Evolutionary conservation across 179 eudicot genomes (phyloP).

Genomic region (Gypsophila paniculata): DNA sequence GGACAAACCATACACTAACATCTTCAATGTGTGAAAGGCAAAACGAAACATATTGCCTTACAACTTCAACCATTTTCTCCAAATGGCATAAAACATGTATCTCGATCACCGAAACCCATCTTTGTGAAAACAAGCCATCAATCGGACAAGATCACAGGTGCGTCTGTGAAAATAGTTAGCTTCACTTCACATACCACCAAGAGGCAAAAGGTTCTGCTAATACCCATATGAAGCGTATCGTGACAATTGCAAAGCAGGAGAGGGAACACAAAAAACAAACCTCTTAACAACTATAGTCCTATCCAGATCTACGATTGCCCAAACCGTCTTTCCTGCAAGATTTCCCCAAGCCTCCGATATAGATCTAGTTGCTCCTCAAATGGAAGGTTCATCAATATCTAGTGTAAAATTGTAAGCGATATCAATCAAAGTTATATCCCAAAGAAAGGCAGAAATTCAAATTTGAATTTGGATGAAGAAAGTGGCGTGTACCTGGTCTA

Average conservation of each 20-base stretch:
- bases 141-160: background rate
- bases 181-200: slow-evolving; percentile 10
- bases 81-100: background rate
- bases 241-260: slow-evolving; percentile 1
- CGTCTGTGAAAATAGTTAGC: background rate
- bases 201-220: background rate
- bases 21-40: too few species aligned
- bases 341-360: slow-evolving; percentile 62
- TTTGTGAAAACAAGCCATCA: background rate
- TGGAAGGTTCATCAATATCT: slow-evolving; percentile 72
- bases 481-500: slow-evolving; percentile 65
- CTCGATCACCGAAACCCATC: background rate
- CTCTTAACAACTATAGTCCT: slow-evolving; percentile 5
- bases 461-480: background rate
- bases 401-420: slow-evolving; percentile 17
- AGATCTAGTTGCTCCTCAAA: slow-evolving; percentile 74
- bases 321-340: slow-evolving; percentile 49
- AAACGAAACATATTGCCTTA: too few species aligned
- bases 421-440: background rate
- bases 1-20: too few species aligned
- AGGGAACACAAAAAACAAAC: slow-evolving; percentile 13
- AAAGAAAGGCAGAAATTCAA: background rate
- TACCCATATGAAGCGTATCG: slow-evolving; percentile 4
- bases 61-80: too few species aligned
- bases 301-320: slow-evolving; percentile 31